Conservation (phyloP, 305 asterid genomes). For the Solanum hybrid region DNA sequence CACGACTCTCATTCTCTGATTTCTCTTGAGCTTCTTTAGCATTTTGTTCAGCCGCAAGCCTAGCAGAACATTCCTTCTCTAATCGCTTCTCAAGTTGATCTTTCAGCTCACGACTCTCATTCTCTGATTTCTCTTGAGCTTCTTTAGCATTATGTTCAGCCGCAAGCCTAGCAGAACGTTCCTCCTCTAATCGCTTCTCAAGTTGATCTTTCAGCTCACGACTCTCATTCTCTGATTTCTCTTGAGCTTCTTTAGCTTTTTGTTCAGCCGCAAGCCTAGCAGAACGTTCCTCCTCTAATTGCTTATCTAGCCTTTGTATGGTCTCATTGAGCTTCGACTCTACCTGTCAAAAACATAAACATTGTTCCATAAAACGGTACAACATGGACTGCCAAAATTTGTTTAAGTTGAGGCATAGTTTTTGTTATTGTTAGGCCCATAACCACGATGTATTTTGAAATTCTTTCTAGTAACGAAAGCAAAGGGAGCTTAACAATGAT, state of each 20-base stretch:
- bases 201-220: slow-evolving; percentile 34
- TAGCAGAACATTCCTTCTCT: slow-evolving; percentile 47
- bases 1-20: slow-evolving; percentile 26
- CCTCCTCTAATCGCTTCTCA: slow-evolving; percentile 41
- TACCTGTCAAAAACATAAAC: slow-evolving; percentile 23
- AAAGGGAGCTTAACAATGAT: background rate
- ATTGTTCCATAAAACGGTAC: background rate
- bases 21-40: slow-evolving; percentile 25
- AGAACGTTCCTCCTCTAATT: slow-evolving; percentile 43
- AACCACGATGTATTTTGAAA: background rate
- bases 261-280: slow-evolving; percentile 43
- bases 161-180: slow-evolving; percentile 41
- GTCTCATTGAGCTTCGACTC: slow-evolving; percentile 41
- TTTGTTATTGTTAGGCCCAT: background rate
- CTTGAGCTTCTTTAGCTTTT: slow-evolving; percentile 24
- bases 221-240: slow-evolving; percentile 28
- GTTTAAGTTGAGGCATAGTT: background rate
- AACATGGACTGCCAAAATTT: background rate
- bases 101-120: slow-evolving; percentile 39
- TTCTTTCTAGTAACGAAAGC: background rate
- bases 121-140: slow-evolving; percentile 28
- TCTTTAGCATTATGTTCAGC: slow-evolving; percentile 28
- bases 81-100: slow-evolving; percentile 34
- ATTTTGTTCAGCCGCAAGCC: slow-evolving; percentile 29
- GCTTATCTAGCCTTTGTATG: slow-evolving; percentile 35